Evolutionary conservation across 2,329 filamentous ascomycete genomes (phyloP), one percentile per base, ranked within the genome.

Genomic region (Diaporthe ampelina): DNA sequence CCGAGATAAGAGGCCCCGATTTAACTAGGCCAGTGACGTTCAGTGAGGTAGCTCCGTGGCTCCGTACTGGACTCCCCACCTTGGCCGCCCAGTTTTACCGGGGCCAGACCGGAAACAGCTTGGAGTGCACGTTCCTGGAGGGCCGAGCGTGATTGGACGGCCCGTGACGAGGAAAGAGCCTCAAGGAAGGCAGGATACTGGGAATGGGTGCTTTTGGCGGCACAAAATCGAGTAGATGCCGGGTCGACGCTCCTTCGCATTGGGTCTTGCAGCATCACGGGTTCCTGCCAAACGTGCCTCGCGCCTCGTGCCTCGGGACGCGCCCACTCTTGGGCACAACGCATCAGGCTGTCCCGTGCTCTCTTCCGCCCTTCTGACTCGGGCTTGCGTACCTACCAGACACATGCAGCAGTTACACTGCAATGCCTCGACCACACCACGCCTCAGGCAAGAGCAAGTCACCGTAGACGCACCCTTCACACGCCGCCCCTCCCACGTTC

Each of bases 281-380:
- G 63, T 21, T 54, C 45, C 61, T 67, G 61, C 24, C 61, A 67
- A 35, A 21, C 21, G 63, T 68, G 45, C 45, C 63, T 35, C 45
- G 63, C 37, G 63, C 29, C 61, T 52, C 43, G 63, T 68, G 63
- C 29, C 61, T 52, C 29, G 43, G 61, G 32, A 68, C 13, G 32
- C 63, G 63, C 63, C 45, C 63, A 68, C 63, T 37, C 63, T 68
- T 40, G 9, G 48, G 63, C 32, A 68, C 48, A 68, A 52, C 48
- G 48, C 48, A 54, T 50, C 63, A 26, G 45, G n/a, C 4, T 26
- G 70, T 63, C 70, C 69, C 48, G 70, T 72, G 70, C 70, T 45
- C 48, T 54, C 57, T 63, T 45, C 45, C 29, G n/a, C 26, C 48
- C 45, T 29, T 50, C 70, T 72, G 70, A 72, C 70, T 72, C 70